phyloP scores from a whole-genome alignment of 345 rosid species.

The Linum usitatissimum region DNA sequence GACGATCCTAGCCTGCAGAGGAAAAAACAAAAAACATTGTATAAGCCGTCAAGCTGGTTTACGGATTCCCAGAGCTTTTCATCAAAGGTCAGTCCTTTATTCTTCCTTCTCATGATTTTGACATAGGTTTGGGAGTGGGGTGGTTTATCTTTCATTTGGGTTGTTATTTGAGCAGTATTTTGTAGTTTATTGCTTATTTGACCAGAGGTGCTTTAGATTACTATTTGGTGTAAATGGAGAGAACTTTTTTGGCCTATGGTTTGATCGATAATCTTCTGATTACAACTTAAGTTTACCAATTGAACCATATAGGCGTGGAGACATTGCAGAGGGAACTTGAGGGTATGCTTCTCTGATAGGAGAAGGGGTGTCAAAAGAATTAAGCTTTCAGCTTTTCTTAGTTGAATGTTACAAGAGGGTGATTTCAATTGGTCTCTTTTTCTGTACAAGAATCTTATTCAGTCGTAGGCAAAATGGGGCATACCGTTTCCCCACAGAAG shows the following conservation, averaged over 20 bases:
- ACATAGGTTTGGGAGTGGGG: not conserved
- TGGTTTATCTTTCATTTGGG: too few species aligned
- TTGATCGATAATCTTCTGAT: not conserved
- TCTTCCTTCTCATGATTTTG: not conserved
- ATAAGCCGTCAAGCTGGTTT: not conserved
- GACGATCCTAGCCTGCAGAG: not conserved
- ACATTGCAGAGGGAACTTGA: not conserved
- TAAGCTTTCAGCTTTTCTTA: too few species aligned
- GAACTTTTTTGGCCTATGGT: too few species aligned
- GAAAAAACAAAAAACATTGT: not conserved
- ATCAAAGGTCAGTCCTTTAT: not conserved
- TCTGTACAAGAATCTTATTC: too few species aligned
- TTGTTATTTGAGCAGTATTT: too few species aligned
- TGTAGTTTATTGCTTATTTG: not conserved
- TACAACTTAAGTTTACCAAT: not conserved
- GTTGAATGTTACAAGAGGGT: too few species aligned
- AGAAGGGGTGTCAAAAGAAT: too few species aligned
- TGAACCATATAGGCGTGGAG: not conserved
- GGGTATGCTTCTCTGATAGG: not conserved
- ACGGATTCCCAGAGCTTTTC: not conserved
- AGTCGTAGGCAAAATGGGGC: slow-evolving; percentile 30
- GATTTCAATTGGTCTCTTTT: too few species aligned
- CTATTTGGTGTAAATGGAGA: not conserved
- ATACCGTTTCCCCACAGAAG: slow-evolving; percentile 23
- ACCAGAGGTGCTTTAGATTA: not conserved